Evolutionary conservation across 176 grass and related monocot species (phyloP), one percentile per base, ranked within the genome.

Genomic region (Aegilops tauschii): DNA sequence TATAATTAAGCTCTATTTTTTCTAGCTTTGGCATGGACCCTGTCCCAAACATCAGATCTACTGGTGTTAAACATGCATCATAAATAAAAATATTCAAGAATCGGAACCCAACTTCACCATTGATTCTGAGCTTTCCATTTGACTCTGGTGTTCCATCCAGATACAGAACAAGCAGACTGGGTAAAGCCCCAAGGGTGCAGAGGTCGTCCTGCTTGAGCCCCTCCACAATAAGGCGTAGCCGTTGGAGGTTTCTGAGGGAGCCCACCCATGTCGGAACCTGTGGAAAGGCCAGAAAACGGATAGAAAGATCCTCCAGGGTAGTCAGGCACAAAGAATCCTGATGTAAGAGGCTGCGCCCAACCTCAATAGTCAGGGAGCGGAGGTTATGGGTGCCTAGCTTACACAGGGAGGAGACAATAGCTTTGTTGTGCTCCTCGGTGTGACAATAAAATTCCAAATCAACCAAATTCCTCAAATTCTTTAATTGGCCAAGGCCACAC

Each of bases 1-100:
- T 1, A 1, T 1, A 0, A 28, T 12, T 0, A 28, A 64, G 0
- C 23, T 5, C 61, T 0, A 65, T 12, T 30, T 6, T 65, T 30
- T 65, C 12, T 0, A 65, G 63, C 12, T 65, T 65, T 0, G 63
- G 63, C 63, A 65, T 65, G 12, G 63, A 65, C 28, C 63, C 66
- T 35, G 13, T 1, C 7, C 1, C 13, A 71, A 71, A 71, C 35
- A 40, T n/a, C 68, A 71, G 18, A 37, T n/a, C 35, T n/a, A 10
- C 20, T 4, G 9, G 4, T 0, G 6, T 9, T 12, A 5, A 2
- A 12, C 0, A 2, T 40, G 1, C 66, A 0, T 10, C 0, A 69
- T 10, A 37, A 10, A 5, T n/a, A 40, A 71, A 71, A 37, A 0
- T 1, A 1, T 18, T 71, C 68, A 71, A 40, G 35, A 21, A 5